Evolutionary conservation across 768 basidiomycete genomes (phyloP).

Genomic region (Tubosaeta brunneosetosa): DNA sequence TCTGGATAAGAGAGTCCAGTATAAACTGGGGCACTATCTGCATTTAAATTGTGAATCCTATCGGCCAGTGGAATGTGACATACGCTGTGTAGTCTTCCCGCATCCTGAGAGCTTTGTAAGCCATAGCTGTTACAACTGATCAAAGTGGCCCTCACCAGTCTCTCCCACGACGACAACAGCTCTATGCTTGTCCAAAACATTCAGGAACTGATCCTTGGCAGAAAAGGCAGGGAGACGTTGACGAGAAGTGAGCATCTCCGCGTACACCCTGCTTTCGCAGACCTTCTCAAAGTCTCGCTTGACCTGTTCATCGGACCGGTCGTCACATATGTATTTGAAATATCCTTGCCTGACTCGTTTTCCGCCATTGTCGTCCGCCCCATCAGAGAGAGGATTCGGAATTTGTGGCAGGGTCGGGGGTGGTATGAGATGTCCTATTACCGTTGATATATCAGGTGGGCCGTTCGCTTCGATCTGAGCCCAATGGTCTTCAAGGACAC

Average conservation of each 20-base stretch:
- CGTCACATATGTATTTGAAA: conserved; percentile 29
- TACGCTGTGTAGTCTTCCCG: conserved; percentile 88
- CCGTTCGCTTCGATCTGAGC: conserved; percentile 59
- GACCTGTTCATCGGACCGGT: conserved; percentile 45
- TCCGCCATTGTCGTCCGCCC: not conserved
- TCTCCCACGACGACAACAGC: conserved; percentile 88
- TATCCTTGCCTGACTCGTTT: conserved; percentile 1
- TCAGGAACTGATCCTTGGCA: conserved; percentile 59
- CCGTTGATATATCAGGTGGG: conserved; percentile 69
- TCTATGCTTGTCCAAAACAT: conserved; percentile 49
- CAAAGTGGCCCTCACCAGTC: conserved; percentile 49
- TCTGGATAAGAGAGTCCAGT: conserved; percentile 71
- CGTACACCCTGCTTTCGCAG: conserved; percentile 45
- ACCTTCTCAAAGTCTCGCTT: conserved; percentile 49
- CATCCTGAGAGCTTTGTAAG: conserved; percentile 46
- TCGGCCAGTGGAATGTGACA: conserved; percentile 9
- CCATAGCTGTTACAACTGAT: not conserved
- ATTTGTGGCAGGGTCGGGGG: conserved; percentile 11
- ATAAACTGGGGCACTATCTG: conserved; percentile 80
- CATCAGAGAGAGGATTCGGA: conserved; percentile 11
- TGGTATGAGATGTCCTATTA: conserved; percentile 42
- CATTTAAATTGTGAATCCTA: not conserved
- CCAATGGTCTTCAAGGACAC: conserved; percentile 69
- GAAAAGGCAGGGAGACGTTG: conserved; percentile 72
- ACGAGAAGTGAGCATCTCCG: conserved; percentile 51